A percentile compares a stretch with the other conserved stretches of the same genome.
Evolutionary conservation across 345 rosid species (phyloP).

Genomic region (Brassica cretica): DNA sequence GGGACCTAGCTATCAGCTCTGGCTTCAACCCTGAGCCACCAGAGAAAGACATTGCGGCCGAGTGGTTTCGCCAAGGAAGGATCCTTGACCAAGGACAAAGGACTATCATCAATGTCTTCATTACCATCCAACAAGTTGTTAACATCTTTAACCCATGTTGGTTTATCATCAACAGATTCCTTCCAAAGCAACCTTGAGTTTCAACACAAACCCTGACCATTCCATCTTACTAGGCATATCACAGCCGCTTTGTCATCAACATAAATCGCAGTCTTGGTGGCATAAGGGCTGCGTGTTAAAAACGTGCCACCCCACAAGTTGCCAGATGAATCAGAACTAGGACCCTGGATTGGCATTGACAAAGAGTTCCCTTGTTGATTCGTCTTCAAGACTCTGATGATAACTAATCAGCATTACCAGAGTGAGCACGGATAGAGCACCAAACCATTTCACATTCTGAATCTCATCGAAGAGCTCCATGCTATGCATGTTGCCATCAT

Average conservation of each 20-base stretch:
- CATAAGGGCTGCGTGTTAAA: conserved; percentile 60
- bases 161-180: conserved; percentile 57
- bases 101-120: conserved; percentile 58
- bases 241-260: conserved; percentile 70
- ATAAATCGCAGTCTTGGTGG: conserved; percentile 51
- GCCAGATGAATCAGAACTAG: conserved; percentile 77
- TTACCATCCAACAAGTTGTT: conserved; percentile 40
- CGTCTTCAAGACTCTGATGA: conserved; percentile 21
- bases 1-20: conserved; percentile 96
- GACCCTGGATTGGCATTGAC: conserved; percentile 82
- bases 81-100: conserved; percentile 67
- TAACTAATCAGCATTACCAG: conserved; percentile 52
- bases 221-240: conserved; percentile 76
- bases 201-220: conserved; percentile 97
- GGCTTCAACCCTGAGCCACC: conserved; percentile 99
- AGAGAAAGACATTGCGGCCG: conserved; percentile 82
- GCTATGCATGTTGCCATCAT: conserved; percentile 95
- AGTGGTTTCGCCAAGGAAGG: conserved; percentile 80
- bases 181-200: conserved; percentile 82
- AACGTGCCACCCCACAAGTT: conserved; percentile 82
- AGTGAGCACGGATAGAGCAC: conserved; percentile 68
- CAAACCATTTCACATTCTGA: conserved; percentile 86
- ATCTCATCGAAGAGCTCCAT: conserved; percentile 95
- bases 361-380: conserved; percentile 20
- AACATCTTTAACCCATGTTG: conserved; percentile 67